Percentiles rank a stretch among this genome's conserved stretches.
Evolutionary conservation across 306 rosid species (phyloP).

Genomic region (Vigna reflexopilosa): DNA sequence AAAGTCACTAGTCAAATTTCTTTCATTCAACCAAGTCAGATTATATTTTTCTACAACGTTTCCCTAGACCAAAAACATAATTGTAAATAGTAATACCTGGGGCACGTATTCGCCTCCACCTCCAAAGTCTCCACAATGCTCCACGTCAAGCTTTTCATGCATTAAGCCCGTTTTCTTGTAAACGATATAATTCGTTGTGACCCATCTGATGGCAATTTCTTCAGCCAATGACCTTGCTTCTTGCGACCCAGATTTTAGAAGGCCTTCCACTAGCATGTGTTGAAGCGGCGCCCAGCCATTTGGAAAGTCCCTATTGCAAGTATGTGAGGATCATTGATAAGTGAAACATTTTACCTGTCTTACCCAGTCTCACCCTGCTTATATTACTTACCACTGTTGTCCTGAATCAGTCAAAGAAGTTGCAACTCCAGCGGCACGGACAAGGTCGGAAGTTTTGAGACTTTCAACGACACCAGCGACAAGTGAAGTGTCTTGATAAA

Average conservation of each 20-base stretch:
- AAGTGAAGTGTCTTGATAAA: conserved; percentile 57
- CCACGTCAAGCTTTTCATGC: conserved; percentile 86
- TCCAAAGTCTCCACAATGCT: conserved; percentile 76
- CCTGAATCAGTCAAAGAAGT: conserved; percentile 75
- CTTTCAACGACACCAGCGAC: conserved; percentile 60
- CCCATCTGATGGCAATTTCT: conserved; percentile 82
- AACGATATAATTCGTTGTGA: conserved; percentile 75
- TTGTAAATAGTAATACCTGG: conserved; percentile 56
- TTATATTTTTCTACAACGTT: conserved; percentile 1
- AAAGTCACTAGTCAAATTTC: neutral
- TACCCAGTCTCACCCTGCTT: conserved; percentile 8
- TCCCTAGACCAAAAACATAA: conserved; percentile 12
- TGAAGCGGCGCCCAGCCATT: conserved; percentile 97
- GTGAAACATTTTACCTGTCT: conserved; percentile 23
- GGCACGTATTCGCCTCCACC: conserved; percentile 88
- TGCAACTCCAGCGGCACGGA: conserved; percentile 71
- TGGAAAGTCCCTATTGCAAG: conserved; percentile 82
- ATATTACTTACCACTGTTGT: conserved; percentile 75
- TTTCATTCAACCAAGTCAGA: conserved; percentile 4
- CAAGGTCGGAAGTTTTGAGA: conserved; percentile 70
- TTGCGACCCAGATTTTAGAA: conserved; percentile 66
- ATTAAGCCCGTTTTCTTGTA: conserved; percentile 76
- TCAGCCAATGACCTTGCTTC: conserved; percentile 79
- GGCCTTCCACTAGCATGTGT: conserved; percentile 96
- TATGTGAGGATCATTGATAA: conserved; percentile 3